Evolutionary conservation across 2,329 filamentous ascomycete species (phyloP).

Genomic region (Dothistroma septosporum): DNA sequence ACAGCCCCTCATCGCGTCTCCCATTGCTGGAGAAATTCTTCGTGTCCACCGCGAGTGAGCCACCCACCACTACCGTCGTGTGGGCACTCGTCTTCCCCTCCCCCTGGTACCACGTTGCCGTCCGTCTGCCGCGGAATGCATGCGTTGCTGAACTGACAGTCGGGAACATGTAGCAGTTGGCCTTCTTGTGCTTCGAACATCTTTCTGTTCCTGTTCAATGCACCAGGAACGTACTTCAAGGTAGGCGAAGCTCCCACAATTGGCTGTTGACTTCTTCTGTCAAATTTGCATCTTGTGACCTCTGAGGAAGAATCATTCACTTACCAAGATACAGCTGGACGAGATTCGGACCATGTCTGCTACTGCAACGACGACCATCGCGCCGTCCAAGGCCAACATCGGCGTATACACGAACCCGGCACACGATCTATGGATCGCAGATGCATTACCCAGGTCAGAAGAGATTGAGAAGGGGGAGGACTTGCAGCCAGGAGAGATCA

Average conservation of each 20-base stretch:
- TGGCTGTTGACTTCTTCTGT: neutral
- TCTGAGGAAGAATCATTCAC: neutral
- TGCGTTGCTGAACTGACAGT: neutral
- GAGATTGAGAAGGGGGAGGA: constrained; percentile 64
- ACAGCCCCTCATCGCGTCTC: neutral
- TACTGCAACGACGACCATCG: constrained; percentile 27
- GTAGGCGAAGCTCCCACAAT: neutral
- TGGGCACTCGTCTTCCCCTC: neutral
- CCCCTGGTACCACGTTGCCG: constrained; percentile 1
- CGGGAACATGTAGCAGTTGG: neutral
- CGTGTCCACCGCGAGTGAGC: neutral
- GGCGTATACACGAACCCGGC: constrained; percentile 92
- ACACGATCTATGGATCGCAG: constrained; percentile 85
- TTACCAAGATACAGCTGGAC: constrained; percentile 5
- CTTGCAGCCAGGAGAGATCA: constrained; percentile 78
- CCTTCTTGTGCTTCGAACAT: neutral
- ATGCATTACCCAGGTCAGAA: constrained; percentile 71
- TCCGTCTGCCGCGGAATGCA: neutral
- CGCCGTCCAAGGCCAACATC: constrained; percentile 75
- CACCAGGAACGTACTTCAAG: neutral
- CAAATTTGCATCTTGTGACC: neutral
- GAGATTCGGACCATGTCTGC: constrained; percentile 16
- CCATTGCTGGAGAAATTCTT: constrained; percentile 9
- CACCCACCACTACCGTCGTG: neutral
- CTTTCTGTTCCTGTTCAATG: neutral